These are phyloP conservation scores for Pelargonium australe DNA, from an alignment of 441 rosid species.

Conservation along the genomic window DNA sequence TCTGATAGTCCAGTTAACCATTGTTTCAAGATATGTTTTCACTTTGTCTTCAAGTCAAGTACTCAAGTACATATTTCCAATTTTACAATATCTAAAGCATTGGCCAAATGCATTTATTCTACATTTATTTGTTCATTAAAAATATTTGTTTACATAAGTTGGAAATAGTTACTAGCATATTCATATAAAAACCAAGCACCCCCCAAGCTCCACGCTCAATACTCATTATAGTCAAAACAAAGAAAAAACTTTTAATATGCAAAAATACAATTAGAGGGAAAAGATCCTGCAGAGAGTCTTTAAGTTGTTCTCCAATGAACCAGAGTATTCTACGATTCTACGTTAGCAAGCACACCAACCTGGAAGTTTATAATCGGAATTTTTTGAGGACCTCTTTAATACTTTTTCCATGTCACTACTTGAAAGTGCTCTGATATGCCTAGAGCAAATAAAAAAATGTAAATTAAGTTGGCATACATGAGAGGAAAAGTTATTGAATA, in stretches of 20 bases:
- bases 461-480: slow-evolving; percentile 21
- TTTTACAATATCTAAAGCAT: neutral
- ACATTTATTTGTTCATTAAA: neutral
- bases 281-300: no score
- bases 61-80: neutral
- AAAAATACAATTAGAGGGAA: no score
- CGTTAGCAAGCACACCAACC: slow-evolving; percentile 41
- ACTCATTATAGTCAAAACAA: no score
- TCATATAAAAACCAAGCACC: neutral
- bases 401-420: slow-evolving; percentile 69
- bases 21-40: neutral
- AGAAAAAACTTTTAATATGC: no score
- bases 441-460: slow-evolving; percentile 27
- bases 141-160: neutral
- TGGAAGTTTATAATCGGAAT: slow-evolving; percentile 67
- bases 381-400: slow-evolving; percentile 49
- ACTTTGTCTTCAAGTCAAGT: neutral
- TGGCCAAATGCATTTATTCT: neutral
- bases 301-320: no score
- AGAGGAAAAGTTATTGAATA: slow-evolving; percentile 16
- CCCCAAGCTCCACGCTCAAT: no score
- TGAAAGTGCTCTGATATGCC: slow-evolving; percentile 84
- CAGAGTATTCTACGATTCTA: slow-evolving; percentile 9
- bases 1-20: slow-evolving; percentile 1
- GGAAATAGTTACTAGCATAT: neutral